phyloP scores from a whole-genome alignment of 1,139 yeast species.

The Pichia sp. region DNA sequence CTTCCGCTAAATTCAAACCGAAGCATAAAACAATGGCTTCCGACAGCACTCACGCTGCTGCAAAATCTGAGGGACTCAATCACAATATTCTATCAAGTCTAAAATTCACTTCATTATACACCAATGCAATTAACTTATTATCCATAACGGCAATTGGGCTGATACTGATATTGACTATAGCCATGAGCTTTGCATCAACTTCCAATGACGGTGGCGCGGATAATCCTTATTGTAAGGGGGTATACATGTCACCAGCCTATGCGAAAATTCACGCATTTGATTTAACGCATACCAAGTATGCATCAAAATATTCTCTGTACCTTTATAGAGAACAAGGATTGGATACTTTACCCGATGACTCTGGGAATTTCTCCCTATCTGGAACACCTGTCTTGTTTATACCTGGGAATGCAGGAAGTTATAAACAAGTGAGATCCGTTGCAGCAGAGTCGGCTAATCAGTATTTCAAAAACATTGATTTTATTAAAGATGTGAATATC shows the following conservation, averaged over 20 bases:
- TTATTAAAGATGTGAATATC: constrained; percentile 14
- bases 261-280: constrained; percentile 70
- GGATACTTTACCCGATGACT: constrained; percentile 48
- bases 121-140: constrained; percentile 4
- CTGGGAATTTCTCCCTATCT: constrained; percentile 34
- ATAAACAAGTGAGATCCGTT: constrained; percentile 82
- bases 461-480: constrained; percentile 32
- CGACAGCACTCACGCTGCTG: too few species aligned
- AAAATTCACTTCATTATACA: too few species aligned
- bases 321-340: constrained; percentile 71
- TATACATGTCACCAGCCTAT: constrained; percentile 73
- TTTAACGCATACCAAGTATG: constrained; percentile 59
- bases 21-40: too few species aligned
- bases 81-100: too few species aligned
- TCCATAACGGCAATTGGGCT: constrained; percentile 5
- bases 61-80: too few species aligned
- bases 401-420: constrained; percentile 98
- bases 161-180: constrained; percentile 3
- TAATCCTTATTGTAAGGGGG: constrained; percentile 40
- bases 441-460: constrained; percentile 68
- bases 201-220: constrained; percentile 23
- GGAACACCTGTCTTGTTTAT: constrained; percentile 90
- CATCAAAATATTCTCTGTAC: constrained; percentile 73
- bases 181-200: constrained; percentile 18
- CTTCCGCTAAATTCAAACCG: too few species aligned